Base-by-base conservation (phyloP, 2,329 filamentous ascomycete genomes). In the Claviceps arundinis region DNA sequence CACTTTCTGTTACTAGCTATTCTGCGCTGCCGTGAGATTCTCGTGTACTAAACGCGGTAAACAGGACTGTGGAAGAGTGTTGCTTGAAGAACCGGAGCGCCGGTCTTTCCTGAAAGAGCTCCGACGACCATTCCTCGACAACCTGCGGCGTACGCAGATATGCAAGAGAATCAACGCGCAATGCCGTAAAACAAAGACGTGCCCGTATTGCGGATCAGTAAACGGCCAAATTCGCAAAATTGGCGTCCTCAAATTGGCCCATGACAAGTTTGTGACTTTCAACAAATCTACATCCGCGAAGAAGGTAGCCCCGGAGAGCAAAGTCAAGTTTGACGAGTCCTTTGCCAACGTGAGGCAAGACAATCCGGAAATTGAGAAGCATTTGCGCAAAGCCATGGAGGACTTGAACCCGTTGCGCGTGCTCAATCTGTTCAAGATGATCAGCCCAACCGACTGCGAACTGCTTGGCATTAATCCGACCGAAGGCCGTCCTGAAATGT, bases 141-240 rank as follows among this genome's bases (percentile, higher is more conserved):
- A 91, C 58, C 73, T 97, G 56, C 82, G 87, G 56, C 82, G 89
- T 50, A 82, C 82, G n/a, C 81, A 84, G 58, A 85, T 96, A 56
- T 84, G 84, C 66, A 96, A 95, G 70, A 85, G 81, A 63, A 88
- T 97, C 63, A 87, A 93, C 58, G 87, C 89, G 52, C 86, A 91
- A 62, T 96, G 91, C 66, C 81, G 87, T 57, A 98, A 98, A 70
- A 80, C 82, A 52, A 90, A 89, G 67, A 75, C 72, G n/a, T 98
- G 93, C 61, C 85, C 85, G 7, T 81, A 87, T 60, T 98, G 93
- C 63, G 79, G 78, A 47, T 81, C 84, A 1, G 74, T 91, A 60
- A 96, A 98, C 63, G 93, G 93, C 6, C 85, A 89, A 52, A 91
- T 98, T 54, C 87, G 90, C 62, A 97, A 97, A 69, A 80, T 89